These are phyloP conservation scores for Mycocentrospora acerina DNA, from an alignment of 2,329 filamentous ascomycete genomes.

Conservation along the genomic window DNA sequence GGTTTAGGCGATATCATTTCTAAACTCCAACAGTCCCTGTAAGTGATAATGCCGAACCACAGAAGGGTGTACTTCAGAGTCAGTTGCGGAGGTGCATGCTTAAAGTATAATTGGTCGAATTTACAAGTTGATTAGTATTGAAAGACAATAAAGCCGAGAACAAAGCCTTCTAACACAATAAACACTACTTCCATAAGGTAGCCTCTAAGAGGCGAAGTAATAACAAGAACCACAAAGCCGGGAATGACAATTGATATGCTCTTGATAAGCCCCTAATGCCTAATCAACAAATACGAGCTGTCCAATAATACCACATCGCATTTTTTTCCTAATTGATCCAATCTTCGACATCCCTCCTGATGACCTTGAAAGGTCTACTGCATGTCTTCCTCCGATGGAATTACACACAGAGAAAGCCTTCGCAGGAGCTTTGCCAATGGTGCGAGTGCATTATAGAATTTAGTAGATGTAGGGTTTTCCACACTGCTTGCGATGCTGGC, in stretches of 20 bases:
- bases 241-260: conserved; percentile 1
- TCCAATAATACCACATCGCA: not conserved
- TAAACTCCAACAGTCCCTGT: too few species aligned
- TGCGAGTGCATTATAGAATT: not conserved
- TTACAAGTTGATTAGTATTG: too few species aligned
- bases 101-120: too few species aligned
- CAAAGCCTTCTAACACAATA: too few species aligned
- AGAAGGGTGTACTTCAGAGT: too few species aligned
- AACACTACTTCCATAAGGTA: too few species aligned
- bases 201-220: not conserved
- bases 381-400: conserved; percentile 3
- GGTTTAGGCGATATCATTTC: too few species aligned
- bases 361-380: conserved; percentile 4
- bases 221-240: not conserved
- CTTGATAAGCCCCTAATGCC: not conserved
- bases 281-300: conserved; percentile 1
- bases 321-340: conserved; percentile 1
- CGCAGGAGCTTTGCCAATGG: conserved; percentile 2
- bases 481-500: conserved; percentile 4
- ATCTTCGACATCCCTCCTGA: conserved; percentile 2
- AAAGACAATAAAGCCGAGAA: too few species aligned
- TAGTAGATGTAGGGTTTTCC: conserved; percentile 7
- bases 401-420: conserved; percentile 3
- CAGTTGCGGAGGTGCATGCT: too few species aligned
- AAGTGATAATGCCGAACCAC: too few species aligned